phyloP scores from a whole-genome alignment of 345 rosid species.

The Erysimum cheiranthoides region DNA sequence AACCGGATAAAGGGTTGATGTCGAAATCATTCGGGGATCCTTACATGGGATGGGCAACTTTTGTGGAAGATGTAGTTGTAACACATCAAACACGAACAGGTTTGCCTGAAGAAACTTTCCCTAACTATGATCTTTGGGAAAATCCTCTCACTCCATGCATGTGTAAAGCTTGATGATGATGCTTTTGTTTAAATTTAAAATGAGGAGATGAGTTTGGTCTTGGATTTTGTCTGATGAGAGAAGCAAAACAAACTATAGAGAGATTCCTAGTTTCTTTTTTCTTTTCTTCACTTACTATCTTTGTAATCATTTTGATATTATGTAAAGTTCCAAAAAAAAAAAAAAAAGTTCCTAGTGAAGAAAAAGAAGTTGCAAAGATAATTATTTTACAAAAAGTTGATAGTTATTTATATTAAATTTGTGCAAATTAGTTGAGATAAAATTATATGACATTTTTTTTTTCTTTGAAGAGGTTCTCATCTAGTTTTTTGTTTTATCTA shows the following conservation, averaged over 20 bases:
- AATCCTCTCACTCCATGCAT: constrained; percentile 99
- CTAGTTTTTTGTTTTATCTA: no score
- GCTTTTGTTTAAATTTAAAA: constrained; percentile 17
- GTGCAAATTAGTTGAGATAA: no score
- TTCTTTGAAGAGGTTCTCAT: no score
- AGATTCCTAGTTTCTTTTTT: constrained; percentile 35
- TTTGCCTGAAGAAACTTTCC: constrained; percentile 99
- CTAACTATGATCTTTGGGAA: constrained; percentile 99
- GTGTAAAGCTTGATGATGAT: constrained; percentile 95
- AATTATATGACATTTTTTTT: no score
- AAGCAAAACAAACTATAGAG: constrained; percentile 38
- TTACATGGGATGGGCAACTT: constrained; percentile 98
- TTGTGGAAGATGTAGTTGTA: constrained; percentile 92
- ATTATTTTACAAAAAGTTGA: no score
- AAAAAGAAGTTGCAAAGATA: constrained; percentile 1
- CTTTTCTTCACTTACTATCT: constrained; percentile 13
- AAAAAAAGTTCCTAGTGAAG: constrained; percentile 43
- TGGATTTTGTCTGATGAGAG: constrained; percentile 41
- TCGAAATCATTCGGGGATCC: constrained; percentile 99
- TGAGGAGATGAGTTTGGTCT: constrained; percentile 34
- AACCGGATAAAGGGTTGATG: constrained; percentile 99
- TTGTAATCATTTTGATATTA: constrained; percentile 46
- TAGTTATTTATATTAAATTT: no score
- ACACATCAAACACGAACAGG: constrained; percentile 98
- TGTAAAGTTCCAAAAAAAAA: constrained; percentile 49